Percentiles rank a stretch among this genome's conserved stretches.
Evolutionary conservation across 768 basidiomycete species (phyloP).

Genomic region (Tricholoma sp.): DNA sequence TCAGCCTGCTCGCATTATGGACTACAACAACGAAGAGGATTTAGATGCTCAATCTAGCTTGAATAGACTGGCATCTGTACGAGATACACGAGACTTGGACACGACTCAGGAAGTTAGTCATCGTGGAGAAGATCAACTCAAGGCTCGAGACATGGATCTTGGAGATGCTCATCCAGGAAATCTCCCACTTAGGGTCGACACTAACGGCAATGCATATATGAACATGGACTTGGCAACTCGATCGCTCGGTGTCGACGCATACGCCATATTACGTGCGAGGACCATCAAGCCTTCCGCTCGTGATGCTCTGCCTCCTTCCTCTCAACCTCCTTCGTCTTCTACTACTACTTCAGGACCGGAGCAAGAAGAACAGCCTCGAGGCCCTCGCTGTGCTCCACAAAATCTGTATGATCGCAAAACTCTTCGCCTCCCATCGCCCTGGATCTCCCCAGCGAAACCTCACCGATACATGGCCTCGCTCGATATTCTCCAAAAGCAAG

Average conservation of each 20-base stretch:
- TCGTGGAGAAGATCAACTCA: too few relatives aligned
- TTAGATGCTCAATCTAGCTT: background rate
- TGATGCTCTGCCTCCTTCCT: background rate
- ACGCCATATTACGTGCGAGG: conserved; percentile 37
- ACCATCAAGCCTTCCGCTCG: conserved; percentile 17
- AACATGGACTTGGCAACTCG: conserved; percentile 20
- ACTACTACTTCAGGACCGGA: background rate
- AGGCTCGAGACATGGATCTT: too few relatives aligned
- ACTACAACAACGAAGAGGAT: background rate
- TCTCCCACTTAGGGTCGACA: background rate
- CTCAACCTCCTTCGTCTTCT: conserved; percentile 2
- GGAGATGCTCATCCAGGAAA: background rate
- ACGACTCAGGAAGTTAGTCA: background rate
- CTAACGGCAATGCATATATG: background rate
- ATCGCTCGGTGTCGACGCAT: conserved; percentile 30
- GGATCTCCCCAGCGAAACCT: conserved; percentile 23
- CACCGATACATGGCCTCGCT: conserved; percentile 72
- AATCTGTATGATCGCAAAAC: conserved; percentile 43
- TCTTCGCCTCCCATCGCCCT: conserved; percentile 32
- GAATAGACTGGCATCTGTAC: background rate
- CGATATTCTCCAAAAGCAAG: conserved; percentile 62
- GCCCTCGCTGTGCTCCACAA: conserved; percentile 32
- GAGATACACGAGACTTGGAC: background rate
- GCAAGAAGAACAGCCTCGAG: conserved; percentile 13
- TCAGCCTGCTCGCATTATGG: background rate